These are phyloP conservation scores for Rhytidiadelphus loreus DNA, from an alignment of 225 moss, liverwort and hornwort species.

Conservation along the genomic window DNA sequence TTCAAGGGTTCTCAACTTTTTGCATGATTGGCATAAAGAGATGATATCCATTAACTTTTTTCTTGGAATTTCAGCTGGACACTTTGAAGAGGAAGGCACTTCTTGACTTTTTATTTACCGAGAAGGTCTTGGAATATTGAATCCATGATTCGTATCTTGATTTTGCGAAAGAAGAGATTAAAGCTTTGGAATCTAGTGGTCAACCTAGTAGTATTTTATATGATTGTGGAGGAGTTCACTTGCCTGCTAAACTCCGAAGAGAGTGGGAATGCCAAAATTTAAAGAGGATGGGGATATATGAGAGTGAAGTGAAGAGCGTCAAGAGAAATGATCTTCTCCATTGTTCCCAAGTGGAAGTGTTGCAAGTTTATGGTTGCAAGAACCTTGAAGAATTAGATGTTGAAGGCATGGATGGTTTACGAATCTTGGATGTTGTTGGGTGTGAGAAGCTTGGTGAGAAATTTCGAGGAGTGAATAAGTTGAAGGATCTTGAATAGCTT, in stretches of 20 bases:
- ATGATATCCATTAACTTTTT: neutral
- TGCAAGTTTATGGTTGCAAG: neutral
- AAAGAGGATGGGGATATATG: neutral
- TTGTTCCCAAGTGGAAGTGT: neutral
- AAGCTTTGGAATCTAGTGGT: neutral
- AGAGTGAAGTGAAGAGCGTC: neutral
- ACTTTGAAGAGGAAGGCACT: neutral
- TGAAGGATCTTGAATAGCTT: neutral
- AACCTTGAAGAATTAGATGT: neutral
- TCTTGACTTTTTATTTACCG: neutral
- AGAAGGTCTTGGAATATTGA: rapidly evolving
- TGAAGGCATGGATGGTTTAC: neutral
- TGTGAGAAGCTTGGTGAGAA: neutral
- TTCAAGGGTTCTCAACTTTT: neutral
- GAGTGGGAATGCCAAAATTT: neutral
- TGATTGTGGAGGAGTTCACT: rapidly evolving
- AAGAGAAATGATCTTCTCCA: neutral
- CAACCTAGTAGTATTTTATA: neutral
- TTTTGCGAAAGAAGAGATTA: neutral
- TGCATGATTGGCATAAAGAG: neutral
- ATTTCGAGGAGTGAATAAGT: neutral
- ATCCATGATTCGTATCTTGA: neutral
- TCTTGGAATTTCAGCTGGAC: neutral
- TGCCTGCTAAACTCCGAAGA: neutral
- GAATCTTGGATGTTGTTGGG: neutral